A percentile compares a stretch with the other conserved stretches of the same genome.
Evolutionary conservation across 495 filamentous ascomycete species (phyloP).

Genomic region (Podospora tetraspora): DNA sequence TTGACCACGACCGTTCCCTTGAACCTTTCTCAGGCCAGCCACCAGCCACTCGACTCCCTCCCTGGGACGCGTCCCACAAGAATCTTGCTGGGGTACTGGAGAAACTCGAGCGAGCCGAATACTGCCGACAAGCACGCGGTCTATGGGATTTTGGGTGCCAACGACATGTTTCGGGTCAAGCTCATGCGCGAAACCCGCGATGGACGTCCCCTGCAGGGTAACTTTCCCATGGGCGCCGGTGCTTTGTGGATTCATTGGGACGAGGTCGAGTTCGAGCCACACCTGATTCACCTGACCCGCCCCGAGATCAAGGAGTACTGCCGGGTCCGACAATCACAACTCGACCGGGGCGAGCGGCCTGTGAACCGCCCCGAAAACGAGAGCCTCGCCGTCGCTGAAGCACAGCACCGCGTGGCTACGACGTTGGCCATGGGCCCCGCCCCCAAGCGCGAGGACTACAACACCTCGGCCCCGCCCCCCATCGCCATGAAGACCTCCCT

Average conservation of each 20-base stretch:
- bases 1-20: constrained; percentile 5
- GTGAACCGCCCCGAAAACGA: constrained; percentile 45
- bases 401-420: constrained; percentile 35
- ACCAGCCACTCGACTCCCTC: constrained; percentile 7
- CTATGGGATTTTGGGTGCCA: constrained; percentile 46
- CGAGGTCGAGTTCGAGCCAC: constrained; percentile 45
- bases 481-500: constrained; percentile 21
- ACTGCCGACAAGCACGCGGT: constrained; percentile 46
- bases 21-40: not conserved
- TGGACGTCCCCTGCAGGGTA: constrained; percentile 42
- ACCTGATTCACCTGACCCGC: constrained; percentile 38
- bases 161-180: constrained; percentile 52
- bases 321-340: constrained; percentile 45
- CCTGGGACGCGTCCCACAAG: constrained; percentile 39
- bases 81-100: constrained; percentile 49
- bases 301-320: constrained; percentile 52
- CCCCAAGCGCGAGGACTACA: constrained; percentile 12
- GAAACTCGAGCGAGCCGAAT: constrained; percentile 33
- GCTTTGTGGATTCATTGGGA: constrained; percentile 52
- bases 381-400: constrained; percentile 42
- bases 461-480: constrained; percentile 6
- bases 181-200: constrained; percentile 46
- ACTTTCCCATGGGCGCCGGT: constrained; percentile 48
- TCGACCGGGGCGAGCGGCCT: constrained; percentile 41
- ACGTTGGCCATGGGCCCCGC: constrained; percentile 19